Evolutionary conservation across 1,284 basidiomycete species (phyloP), one percentile per base, ranked within the genome.

Genomic region (Cryptococcus depauperatus): DNA sequence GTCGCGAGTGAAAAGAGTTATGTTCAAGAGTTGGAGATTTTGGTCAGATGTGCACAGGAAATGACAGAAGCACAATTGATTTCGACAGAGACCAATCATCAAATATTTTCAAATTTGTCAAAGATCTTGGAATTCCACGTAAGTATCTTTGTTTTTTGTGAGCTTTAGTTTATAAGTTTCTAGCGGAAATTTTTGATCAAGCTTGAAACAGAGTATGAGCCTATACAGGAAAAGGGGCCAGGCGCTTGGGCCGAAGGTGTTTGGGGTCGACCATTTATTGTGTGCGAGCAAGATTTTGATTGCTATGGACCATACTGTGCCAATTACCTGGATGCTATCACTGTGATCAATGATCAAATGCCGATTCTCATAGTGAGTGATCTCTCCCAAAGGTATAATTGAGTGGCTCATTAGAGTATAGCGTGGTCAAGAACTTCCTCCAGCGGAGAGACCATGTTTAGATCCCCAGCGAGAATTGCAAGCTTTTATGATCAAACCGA

Each of bases 281-380:
- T 73, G 42, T 66, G 68, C 85, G 93, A 98, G 77, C 80, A 87
- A 48, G 86, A 90, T 57, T 95, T 96, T 65, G 78, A 81, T 38
- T 86, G 89, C 30, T 99, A 99, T 71, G 91, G 95, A 64, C 91
- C 92, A 4, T 98, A 96, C 69, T 98, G 93, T 70, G 90, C 90
- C 37, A 97, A 98, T 72, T 92, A 92, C 71, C 85, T 84, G 32
- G 81, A 84, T 64, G 84, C 89, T 40, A 80, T 85, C 65, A 82
- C 89, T 44, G 78, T 92, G 35, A 83, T 93, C 75, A 78, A 90
- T 44, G 80, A 81, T 48, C 84, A 89, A 64, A 86, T 88, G 69
- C 80, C 83, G 58, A 84, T 83, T 58, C 77, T 95, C 38, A 75
- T 79, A 69, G 88, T 91, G 65, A 71, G 85, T 79, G 21, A 21